A percentile compares a stretch with the other conserved stretches of the same genome.
Evolutionary conservation across 169 alveolate species (phyloP).

Genomic region (Ichthyophthirius multifiliis): DNA sequence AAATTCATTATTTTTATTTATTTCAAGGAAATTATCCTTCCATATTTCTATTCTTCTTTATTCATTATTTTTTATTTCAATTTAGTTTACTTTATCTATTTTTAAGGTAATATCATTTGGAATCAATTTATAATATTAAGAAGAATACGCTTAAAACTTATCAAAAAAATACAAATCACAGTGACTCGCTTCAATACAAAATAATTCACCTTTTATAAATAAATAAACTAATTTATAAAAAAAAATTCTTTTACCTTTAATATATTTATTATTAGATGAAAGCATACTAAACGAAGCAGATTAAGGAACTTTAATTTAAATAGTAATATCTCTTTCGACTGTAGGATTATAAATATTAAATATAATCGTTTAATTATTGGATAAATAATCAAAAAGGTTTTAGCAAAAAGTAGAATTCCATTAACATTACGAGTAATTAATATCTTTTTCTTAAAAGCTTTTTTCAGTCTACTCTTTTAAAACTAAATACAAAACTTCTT

Average conservation of each 20-base stretch:
- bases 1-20: no score
- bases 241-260: neutral
- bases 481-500: neutral
- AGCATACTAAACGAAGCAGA: neutral
- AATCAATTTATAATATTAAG: neutral
- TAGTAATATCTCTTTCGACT: neutral
- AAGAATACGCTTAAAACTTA: neutral
- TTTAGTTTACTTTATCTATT: no score
- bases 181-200: neutral
- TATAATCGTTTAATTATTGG: neutral
- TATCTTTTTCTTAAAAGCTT: neutral
- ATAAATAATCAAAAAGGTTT: neutral
- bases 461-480: conserved; percentile 4
- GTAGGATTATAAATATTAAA: conserved; percentile 20
- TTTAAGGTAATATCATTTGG: no score
- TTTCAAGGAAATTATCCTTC: no score
- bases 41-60: no score
- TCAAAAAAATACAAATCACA: neutral
- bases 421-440: conserved; percentile 13
- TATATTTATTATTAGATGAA: neutral
- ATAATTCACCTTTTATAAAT: neutral
- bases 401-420: conserved; percentile 22
- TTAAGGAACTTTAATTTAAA: conserved; percentile 33
- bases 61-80: no score
- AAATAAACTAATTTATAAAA: neutral